Percentiles rank a stretch among this genome's conserved stretches.
Conservation (phyloP, 768 basidiomycete genomes). For the Hericium rajendrae region DNA sequence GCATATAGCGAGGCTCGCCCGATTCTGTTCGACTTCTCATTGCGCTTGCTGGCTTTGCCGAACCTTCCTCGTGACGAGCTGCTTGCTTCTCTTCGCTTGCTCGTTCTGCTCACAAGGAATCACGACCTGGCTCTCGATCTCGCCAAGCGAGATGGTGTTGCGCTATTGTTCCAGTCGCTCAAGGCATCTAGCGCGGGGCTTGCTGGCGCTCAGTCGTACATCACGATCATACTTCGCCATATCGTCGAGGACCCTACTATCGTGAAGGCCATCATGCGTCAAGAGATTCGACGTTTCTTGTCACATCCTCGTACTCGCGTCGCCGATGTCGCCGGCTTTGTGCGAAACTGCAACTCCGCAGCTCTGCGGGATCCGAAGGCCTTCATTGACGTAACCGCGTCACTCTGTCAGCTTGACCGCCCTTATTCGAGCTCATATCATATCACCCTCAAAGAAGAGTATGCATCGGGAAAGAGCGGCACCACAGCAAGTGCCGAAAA, state of each 20-base stretch:
- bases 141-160: conserved; percentile 55
- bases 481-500: background rate
- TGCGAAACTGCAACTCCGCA: conserved; percentile 67
- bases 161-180: conserved; percentile 56
- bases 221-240: conserved; percentile 86
- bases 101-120: conserved; percentile 79
- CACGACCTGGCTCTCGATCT: conserved; percentile 55
- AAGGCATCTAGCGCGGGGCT: conserved; percentile 41
- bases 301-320: conserved; percentile 57
- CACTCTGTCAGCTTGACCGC: conserved; percentile 61
- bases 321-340: conserved; percentile 62
- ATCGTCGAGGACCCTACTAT: conserved; percentile 67
- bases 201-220: conserved; percentile 68
- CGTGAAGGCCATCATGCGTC: conserved; percentile 66
- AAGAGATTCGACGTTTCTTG: conserved; percentile 78
- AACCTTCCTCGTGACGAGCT: conserved; percentile 72
- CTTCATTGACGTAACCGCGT: conserved; percentile 67
- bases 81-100: conserved; percentile 68
- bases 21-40: conserved; percentile 66
- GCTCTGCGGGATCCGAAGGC: conserved; percentile 71
- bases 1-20: conserved; percentile 48
- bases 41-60: conserved; percentile 57
- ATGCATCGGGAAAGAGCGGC: background rate
- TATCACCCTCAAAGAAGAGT: conserved; percentile 18
- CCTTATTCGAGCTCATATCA: conserved; percentile 34